A percentile compares a stretch with the other conserved stretches of the same genome.
phyloP scores from a whole-genome alignment of 2,329 filamentous ascomycete species.

The Teratosphaeria gauchensis region DNA sequence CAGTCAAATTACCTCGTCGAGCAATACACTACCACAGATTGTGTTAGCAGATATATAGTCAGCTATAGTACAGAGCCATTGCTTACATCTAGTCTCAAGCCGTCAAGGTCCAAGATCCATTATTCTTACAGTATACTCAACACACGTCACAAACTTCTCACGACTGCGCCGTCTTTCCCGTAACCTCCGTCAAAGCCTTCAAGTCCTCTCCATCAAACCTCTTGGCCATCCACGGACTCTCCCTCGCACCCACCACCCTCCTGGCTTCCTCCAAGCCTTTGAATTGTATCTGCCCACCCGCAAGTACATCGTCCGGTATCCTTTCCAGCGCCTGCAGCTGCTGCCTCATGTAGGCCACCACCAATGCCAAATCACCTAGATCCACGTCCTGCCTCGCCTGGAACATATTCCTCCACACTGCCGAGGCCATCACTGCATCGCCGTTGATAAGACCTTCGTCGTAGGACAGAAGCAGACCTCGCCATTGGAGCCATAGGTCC shows the following conservation, averaged over 20 bases:
- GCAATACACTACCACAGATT: too few species aligned
- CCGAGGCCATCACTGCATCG: slow-evolving; percentile 67
- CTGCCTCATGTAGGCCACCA: slow-evolving; percentile 55
- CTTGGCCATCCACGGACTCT: slow-evolving; percentile 15
- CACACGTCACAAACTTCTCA: not conserved
- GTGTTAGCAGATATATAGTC: too few species aligned
- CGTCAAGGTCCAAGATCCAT: too few species aligned
- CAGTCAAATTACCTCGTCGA: too few species aligned
- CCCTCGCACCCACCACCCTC: slow-evolving; percentile 19
- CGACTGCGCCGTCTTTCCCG: not conserved
- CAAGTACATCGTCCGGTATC: slow-evolving; percentile 44
- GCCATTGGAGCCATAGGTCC: slow-evolving; percentile 89
- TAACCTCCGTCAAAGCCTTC: slow-evolving; percentile 2
- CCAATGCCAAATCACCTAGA: slow-evolving; percentile 48
- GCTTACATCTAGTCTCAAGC: too few species aligned
- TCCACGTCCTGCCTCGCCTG: slow-evolving; percentile 58
- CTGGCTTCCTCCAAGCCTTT: slow-evolving; percentile 33
- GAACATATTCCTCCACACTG: slow-evolving; percentile 90
- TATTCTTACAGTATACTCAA: too few species aligned
- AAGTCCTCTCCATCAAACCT: slow-evolving; percentile 11
- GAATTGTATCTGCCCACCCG: slow-evolving; percentile 41
- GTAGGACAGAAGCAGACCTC: slow-evolving; percentile 73
- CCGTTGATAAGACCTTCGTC: slow-evolving; percentile 71
- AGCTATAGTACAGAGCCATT: too few species aligned
- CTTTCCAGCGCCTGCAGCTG: slow-evolving; percentile 46